A percentile compares a stretch with the other conserved stretches of the same genome.
Conservation (phyloP, 2,329 filamentous ascomycete genomes). For the Fusarium sp. region DNA sequence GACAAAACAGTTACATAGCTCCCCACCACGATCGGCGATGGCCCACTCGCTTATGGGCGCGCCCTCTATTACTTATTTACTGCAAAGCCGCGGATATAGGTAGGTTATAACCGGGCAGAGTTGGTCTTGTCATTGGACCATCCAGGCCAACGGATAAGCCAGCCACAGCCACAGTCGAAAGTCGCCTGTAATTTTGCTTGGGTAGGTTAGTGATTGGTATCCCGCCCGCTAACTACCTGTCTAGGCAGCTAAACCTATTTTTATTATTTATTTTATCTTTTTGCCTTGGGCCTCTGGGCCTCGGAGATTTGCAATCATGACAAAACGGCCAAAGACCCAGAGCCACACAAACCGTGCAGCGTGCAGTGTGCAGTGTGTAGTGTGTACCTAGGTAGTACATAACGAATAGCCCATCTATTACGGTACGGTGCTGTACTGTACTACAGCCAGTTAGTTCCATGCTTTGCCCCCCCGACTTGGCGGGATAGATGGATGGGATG, state of each 20-base stretch:
- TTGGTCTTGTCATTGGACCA: constrained; percentile 26
- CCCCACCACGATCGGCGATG: constrained; percentile 38
- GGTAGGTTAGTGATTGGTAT: too few relatives aligned
- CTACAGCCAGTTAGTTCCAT: too few relatives aligned
- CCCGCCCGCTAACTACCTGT: not conserved
- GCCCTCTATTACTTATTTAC: constrained; percentile 11
- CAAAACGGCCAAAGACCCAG: constrained; percentile 16
- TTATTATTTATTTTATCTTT: too few relatives aligned
- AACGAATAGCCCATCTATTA: too few relatives aligned
- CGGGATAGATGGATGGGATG: constrained; percentile 9
- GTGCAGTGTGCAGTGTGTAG: too few relatives aligned
- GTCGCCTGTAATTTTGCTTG: not conserved
- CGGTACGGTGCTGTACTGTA: too few relatives aligned
- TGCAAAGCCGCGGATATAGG: constrained; percentile 32
- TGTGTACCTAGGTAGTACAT: too few relatives aligned
- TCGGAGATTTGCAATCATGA: constrained; percentile 44
- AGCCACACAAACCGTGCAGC: too few relatives aligned
- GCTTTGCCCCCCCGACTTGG: constrained; percentile 21
- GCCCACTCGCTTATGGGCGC: constrained; percentile 21
- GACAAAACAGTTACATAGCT: constrained; percentile 11
- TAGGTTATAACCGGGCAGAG: not conserved
- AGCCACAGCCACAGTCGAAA: constrained; percentile 1
- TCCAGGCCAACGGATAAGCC: constrained; percentile 3
- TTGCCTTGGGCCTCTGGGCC: not conserved
- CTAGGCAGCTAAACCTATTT: too few relatives aligned